These are phyloP conservation scores for Musa itinerans DNA, from an alignment of 176 grass and related monocot species.

Conservation along the genomic window DNA sequence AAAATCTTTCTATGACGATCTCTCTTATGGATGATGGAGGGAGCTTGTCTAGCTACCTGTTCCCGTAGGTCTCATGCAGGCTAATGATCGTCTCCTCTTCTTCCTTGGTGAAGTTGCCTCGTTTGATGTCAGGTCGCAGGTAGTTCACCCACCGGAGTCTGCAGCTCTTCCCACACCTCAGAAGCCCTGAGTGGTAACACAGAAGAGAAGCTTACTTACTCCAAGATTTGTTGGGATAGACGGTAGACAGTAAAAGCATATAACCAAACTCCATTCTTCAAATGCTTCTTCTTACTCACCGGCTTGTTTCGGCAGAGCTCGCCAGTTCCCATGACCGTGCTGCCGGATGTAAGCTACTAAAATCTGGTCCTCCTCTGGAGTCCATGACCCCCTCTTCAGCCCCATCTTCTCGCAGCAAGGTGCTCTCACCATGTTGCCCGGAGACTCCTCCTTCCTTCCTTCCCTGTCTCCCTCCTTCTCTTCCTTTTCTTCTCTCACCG, in stretches of 20 bases:
- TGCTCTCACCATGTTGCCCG: slow-evolving; percentile 4
- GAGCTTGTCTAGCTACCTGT: background rate
- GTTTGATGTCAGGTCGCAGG: slow-evolving; percentile 8
- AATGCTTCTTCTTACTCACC: background rate
- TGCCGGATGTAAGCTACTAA: background rate
- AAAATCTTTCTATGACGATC: too few relatives aligned
- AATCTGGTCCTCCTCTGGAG: background rate
- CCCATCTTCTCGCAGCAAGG: slow-evolving; percentile 2
- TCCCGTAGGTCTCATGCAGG: background rate
- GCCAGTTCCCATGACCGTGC: slow-evolving; percentile 8
- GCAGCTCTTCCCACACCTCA: slow-evolving; percentile 16
- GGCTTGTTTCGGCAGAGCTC: slow-evolving; percentile 3
- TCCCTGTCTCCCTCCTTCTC: background rate
- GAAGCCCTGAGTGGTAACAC: background rate
- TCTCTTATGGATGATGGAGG: background rate
- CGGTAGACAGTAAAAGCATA: too few relatives aligned
- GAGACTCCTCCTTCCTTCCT: background rate
- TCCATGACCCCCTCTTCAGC: slow-evolving; percentile 8
- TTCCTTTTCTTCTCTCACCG: background rate
- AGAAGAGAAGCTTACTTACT: too few relatives aligned
- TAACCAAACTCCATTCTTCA: too few relatives aligned
- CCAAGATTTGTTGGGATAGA: background rate
- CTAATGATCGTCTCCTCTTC: slow-evolving; percentile 11
- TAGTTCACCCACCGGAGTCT: slow-evolving; percentile 16
- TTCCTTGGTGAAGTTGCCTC: slow-evolving; percentile 6